Base-by-base conservation (phyloP, 2,329 filamentous ascomycete species). In the Trichophyton mentagrophytes region DNA sequence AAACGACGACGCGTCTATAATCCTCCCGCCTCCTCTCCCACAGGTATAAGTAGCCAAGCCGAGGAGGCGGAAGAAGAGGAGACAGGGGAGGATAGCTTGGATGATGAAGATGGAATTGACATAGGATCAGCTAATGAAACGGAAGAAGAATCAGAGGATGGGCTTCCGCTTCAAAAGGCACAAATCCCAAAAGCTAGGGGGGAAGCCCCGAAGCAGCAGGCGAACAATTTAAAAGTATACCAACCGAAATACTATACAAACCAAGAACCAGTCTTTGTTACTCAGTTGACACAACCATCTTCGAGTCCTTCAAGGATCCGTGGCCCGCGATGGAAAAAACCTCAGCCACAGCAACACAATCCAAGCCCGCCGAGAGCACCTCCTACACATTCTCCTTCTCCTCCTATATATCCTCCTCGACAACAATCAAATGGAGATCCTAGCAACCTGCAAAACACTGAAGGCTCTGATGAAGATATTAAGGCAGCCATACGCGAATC, bases 301-400 rank as follows among this genome's bases (percentile, higher is more conserved):
- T 80, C 79, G 1, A 80, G 78, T 62, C 79, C 79, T 2, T 79
- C 78, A 58, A 71, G 74, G 62, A 78, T 80, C 60, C 74, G 79
- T 64, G 78, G 78, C 0, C 76, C 79, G 9, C 74, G 78, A 61
- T 81, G 78, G 75, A 78, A 74, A 63, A 79, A 77, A 62, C 74
- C 76, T 15, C 71, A 69, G 44, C 51, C 58, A 3, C 63, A 65
- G 36, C 53, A 60, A 22, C 20, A 15, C 38, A 7, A 7, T n/a
- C 27, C 22, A n/a, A 22, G 51, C 44, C 13, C 30, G 33, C 6
- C 59, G 53, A 33, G 9, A 3, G n/a, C 36, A 47, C 27, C 5
- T 7, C 36, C 46, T 11, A 5, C 46, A 22, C 44, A n/a, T 47
- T 25, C 44, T 47, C 44, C 17, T 15, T 3, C 22, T 49, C 20